Evolutionary conservation across 2,329 filamentous ascomycete genomes (phyloP).

Genomic region (Ceratocystis destructans): DNA sequence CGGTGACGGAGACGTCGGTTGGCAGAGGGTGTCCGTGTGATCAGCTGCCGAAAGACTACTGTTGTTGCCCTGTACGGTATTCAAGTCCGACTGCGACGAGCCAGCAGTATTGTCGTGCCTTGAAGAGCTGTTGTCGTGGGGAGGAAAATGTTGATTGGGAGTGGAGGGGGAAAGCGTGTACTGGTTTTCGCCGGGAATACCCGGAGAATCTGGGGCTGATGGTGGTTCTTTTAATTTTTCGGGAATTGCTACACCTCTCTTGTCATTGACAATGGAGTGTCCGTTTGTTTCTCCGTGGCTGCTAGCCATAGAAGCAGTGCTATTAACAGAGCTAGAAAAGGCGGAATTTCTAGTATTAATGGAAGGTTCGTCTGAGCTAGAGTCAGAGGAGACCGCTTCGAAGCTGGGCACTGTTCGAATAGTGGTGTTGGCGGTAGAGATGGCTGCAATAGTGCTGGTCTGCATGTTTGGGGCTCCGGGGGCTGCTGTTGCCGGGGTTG

Average conservation of each 20-base stretch:
- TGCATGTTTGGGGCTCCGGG: constrained; percentile 19
- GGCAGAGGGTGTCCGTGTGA: constrained; percentile 12
- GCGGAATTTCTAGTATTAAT: constrained; percentile 33
- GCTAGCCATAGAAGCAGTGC: constrained; percentile 34
- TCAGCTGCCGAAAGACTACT: constrained; percentile 12
- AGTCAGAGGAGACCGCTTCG: constrained; percentile 35
- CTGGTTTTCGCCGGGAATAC: neutral
- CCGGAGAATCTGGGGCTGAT: neutral
- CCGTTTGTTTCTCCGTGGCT: constrained; percentile 24
- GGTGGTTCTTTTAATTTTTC: neutral
- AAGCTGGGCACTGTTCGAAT: constrained; percentile 46
- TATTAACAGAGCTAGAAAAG: constrained; percentile 44
- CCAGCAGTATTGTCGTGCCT: neutral
- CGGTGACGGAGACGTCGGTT: constrained; percentile 14
- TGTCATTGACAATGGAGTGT: neutral
- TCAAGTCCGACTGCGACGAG: constrained; percentile 19
- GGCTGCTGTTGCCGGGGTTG: constrained; percentile 21
- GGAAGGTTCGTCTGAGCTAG: constrained; percentile 29
- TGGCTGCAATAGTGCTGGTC: constrained; percentile 23
- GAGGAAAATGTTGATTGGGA: constrained; percentile 1
- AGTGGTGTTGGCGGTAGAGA: constrained; percentile 27
- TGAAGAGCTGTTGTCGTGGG: neutral
- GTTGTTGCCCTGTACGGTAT: constrained; percentile 24
- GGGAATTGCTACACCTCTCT: neutral
- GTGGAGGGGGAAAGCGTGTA: neutral